These are phyloP conservation scores for Laguncularia racemosa DNA, from an alignment of 345 rosid species.

Conservation along the genomic window DNA sequence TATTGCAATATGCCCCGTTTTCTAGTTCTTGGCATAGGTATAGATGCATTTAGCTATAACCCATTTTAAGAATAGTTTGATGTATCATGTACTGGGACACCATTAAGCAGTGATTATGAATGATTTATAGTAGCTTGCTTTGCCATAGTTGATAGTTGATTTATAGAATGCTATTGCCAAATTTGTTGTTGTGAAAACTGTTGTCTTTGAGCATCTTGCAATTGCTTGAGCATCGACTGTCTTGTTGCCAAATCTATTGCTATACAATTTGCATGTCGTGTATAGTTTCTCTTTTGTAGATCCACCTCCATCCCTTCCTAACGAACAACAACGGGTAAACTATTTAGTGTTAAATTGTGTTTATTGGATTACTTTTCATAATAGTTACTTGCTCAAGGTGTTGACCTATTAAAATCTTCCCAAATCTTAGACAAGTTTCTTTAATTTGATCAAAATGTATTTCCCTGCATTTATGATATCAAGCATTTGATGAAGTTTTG, in stretches of 20 bases:
- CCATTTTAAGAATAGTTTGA: constrained; percentile 57
- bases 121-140: constrained; percentile 37
- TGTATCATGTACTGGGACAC: constrained; percentile 52
- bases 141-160: constrained; percentile 36
- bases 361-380: constrained; percentile 25
- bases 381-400: constrained; percentile 10
- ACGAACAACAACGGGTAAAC: constrained; percentile 36
- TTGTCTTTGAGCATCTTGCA: constrained; percentile 76
- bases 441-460: constrained; percentile 9
- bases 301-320: constrained; percentile 42
- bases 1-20: too few relatives aligned
- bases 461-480: constrained; percentile 17
- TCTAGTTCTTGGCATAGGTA: constrained; percentile 48
- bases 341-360: constrained; percentile 36
- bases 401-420: constrained; percentile 13
- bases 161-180: constrained; percentile 39
- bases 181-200: constrained; percentile 48
- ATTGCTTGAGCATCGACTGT: constrained; percentile 60
- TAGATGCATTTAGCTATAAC: constrained; percentile 34
- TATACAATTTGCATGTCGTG: constrained; percentile 66
- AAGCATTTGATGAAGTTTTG: constrained; percentile 15
- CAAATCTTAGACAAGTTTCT: constrained; percentile 11
- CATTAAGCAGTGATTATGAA: constrained; percentile 43
- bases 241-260: too few relatives aligned
- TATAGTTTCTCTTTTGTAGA: constrained; percentile 30